Evolutionary conservation across 352 stramenopile genomes (phyloP).

Genomic region (Globisporangium heterothallicum): DNA sequence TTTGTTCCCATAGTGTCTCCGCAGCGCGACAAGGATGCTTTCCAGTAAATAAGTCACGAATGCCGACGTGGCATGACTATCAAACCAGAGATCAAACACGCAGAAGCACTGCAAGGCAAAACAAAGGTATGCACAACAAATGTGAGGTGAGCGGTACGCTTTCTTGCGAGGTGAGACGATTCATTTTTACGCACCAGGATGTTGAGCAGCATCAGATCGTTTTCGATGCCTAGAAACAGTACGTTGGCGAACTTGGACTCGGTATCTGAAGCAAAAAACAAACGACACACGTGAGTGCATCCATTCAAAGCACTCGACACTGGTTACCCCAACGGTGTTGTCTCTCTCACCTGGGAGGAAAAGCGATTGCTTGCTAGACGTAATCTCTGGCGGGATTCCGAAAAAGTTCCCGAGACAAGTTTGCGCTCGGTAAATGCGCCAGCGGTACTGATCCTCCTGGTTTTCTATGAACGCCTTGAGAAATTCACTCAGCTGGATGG

Average conservation of each 20-base stretch:
- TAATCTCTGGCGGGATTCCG: conserved; percentile 70
- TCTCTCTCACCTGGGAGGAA: conserved; percentile 47
- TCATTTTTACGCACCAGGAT: conserved; percentile 52
- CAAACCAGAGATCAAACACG: conserved; percentile 56
- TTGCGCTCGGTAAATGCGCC: conserved; percentile 76
- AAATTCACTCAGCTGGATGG: conserved; percentile 58
- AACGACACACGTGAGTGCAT: neutral
- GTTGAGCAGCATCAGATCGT: conserved; percentile 87
- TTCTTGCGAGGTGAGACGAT: too few species aligned
- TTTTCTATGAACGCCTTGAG: conserved; percentile 85
- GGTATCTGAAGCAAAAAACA: conserved; percentile 29
- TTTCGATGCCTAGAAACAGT: conserved; percentile 76
- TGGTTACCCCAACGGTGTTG: too few species aligned
- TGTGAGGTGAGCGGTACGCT: too few species aligned
- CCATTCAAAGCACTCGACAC: neutral
- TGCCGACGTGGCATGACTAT: conserved; percentile 60
- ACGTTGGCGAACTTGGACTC: conserved; percentile 44
- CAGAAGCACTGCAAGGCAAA: conserved; percentile 49
- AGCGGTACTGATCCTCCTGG: conserved; percentile 67
- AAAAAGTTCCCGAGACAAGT: conserved; percentile 65
- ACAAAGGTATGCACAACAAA: conserved; percentile 3
- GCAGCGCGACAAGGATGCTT: conserved; percentile 25
- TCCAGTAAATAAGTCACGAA: conserved; percentile 61
- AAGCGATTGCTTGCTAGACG: conserved; percentile 51
- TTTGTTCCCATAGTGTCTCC: conserved; percentile 32